Percentiles rank a stretch among this genome's conserved stretches.
Conservation (phyloP, 2,329 filamentous ascomycete species). For the Diplocarpon rosae region DNA sequence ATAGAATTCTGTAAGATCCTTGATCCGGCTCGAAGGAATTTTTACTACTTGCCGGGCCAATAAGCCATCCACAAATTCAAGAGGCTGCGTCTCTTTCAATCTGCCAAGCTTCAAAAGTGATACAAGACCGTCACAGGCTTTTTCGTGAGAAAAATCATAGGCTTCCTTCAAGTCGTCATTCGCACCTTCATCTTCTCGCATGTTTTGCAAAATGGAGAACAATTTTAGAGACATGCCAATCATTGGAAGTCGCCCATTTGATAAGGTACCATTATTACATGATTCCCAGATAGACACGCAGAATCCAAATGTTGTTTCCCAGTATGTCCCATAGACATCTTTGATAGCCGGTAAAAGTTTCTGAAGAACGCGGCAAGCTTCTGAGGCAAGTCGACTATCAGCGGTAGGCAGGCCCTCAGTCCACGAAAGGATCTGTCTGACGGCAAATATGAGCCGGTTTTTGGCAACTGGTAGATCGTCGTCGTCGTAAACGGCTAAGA, state of each 20-base stretch:
- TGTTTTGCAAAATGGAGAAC: conserved; percentile 47
- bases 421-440: conserved; percentile 68
- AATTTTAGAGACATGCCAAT: conserved; percentile 66
- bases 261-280: conserved; percentile 29
- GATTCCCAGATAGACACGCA: conserved; percentile 47
- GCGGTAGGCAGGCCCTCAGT: conserved; percentile 41
- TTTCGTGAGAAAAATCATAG: conserved; percentile 34
- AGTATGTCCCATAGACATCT: conserved; percentile 81
- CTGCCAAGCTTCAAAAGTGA: conserved; percentile 47
- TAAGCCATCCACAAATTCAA: conserved; percentile 64
- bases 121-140: conserved; percentile 47
- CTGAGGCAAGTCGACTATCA: conserved; percentile 34
- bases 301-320: conserved; percentile 55
- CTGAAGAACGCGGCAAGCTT: conserved; percentile 46
- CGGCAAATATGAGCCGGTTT: conserved; percentile 53
- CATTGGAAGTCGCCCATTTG: conserved; percentile 45
- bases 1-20: conserved; percentile 60
- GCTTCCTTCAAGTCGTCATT: conserved; percentile 82
- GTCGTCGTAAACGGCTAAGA: conserved; percentile 39
- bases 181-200: conserved; percentile 64
- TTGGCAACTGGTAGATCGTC: conserved; percentile 46
- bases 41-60: conserved; percentile 58
- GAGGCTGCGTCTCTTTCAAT: conserved; percentile 45
- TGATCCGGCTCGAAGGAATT: conserved; percentile 49
- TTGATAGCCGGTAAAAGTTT: conserved; percentile 61